phyloP scores from a whole-genome alignment of 371 early-diverging fungal genomes.

The Lichtheimia corymbifera region DNA sequence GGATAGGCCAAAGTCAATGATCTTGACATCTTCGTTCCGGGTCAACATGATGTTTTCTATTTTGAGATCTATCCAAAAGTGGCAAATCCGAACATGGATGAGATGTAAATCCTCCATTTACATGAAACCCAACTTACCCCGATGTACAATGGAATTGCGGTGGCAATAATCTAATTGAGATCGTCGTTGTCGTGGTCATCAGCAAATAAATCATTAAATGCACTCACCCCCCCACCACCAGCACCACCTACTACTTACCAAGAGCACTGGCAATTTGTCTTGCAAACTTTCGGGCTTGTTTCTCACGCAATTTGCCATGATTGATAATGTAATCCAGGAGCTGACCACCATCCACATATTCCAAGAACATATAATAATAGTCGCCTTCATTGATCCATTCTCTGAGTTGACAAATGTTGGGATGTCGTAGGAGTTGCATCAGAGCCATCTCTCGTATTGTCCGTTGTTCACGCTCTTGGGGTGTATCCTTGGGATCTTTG shows the following conservation, averaged over 20 bases:
- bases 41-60: conserved; percentile 87
- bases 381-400: conserved; percentile 74
- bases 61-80: conserved; percentile 81
- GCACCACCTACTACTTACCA: no score
- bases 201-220: neutral
- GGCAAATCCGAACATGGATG: conserved; percentile 62
- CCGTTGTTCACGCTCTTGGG: conserved; percentile 63
- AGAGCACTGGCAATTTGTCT: conserved; percentile 81
- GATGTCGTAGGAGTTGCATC: conserved; percentile 80
- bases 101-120: neutral
- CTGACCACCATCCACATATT: conserved; percentile 76
- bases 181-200: neutral
- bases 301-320: conserved; percentile 65
- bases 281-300: conserved; percentile 73
- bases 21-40: conserved; percentile 52
- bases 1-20: conserved; percentile 89
- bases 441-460: conserved; percentile 81
- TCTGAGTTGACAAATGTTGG: conserved; percentile 66
- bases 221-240: no score
- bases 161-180: conserved; percentile 52
- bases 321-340: conserved; percentile 78
- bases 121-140: conserved; percentile 32
- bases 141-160: conserved; percentile 70
- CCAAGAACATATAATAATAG: conserved; percentile 87
- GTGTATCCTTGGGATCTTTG: conserved; percentile 50